Base-by-base conservation (phyloP, 192 early-diverging fungal genomes). In the Coemansia sp. region DNA sequence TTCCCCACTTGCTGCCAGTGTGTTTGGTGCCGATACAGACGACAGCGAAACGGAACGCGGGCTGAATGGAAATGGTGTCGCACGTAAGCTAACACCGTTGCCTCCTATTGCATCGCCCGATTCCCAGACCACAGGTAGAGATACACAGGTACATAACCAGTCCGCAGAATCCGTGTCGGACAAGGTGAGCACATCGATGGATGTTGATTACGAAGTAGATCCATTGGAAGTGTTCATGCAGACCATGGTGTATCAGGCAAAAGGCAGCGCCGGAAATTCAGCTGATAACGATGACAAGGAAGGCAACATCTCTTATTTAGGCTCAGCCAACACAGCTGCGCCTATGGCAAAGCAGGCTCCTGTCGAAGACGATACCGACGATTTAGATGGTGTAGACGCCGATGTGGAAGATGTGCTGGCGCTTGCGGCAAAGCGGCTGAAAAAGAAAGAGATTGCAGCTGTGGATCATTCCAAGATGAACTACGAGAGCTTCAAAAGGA, bases 171-270 rank as follows among this genome's bases (percentile, higher is more conserved):
- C 45, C 1, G 4, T 9, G 14, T 48, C 6, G 6, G 45, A 23
- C 6, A 48, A 48, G 10, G 14, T 25, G 10, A 44, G 14, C 10
- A 10, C 23, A 25, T 57, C 40, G 48, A 82, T 69, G 65, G 72
- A 30, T 1, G 74, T 84, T 53, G 83, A 86, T n/a, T 67, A 84
- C 23, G 90, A 85, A 10, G 62, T 79, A 6, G 91, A 92, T 50
- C 83, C 90, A 6, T 59, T 92, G 17, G 96, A 98, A 55, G 91
- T 88, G 23, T 98, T 84, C 66, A 98, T 98, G 96, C 83, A 85
- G 23, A 86, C 86, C 70, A 92, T 97, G 6, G 85, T 71, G 27
- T 81, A 86, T 1, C 88, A 93, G 52, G 85, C 88, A n/a, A 75
- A 84, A 42, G 86, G 89, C 55, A 23, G 7, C 2, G 20, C 45